These are phyloP conservation scores for Solanum lignicaule DNA, from an alignment of 257 asterid genomes.

Conservation along the genomic window DNA sequence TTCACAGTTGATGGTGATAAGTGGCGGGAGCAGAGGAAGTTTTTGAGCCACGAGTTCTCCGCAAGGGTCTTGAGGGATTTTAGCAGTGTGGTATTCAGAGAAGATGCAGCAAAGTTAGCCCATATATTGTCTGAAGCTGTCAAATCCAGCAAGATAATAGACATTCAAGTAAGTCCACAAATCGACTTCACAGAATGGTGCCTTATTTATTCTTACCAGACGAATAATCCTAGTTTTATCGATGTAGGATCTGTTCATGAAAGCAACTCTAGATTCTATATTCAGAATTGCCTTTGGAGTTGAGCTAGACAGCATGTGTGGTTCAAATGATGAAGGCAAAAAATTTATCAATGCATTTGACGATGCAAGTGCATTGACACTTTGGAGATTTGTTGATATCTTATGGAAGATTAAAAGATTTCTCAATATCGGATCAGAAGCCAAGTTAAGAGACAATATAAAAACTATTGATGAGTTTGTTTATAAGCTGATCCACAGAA, in stretches of 20 bases:
- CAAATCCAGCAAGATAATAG: conserved; percentile 10
- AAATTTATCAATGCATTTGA: conserved; percentile 38
- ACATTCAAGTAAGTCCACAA: background rate
- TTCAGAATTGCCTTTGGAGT: conserved; percentile 43
- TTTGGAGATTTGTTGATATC: conserved; percentile 38
- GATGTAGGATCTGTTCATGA: conserved; percentile 46
- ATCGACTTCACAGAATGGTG: background rate
- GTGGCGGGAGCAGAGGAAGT: conserved; percentile 35
- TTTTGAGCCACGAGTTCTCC: conserved; percentile 37
- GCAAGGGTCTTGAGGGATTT: conserved; percentile 29
- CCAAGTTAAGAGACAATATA: conserved; percentile 25
- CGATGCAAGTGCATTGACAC: conserved; percentile 36
- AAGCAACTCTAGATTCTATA: conserved; percentile 43
- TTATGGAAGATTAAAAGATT: conserved; percentile 38
- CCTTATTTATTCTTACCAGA: background rate
- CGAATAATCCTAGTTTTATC: background rate
- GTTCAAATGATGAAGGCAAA: conserved; percentile 38
- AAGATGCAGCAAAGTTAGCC: conserved; percentile 24
- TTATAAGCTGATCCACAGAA: conserved; percentile 37
- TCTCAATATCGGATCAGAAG: conserved; percentile 39
- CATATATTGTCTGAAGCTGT: conserved; percentile 14
- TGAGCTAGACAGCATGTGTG: conserved; percentile 46
- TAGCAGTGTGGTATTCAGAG: conserved; percentile 23
- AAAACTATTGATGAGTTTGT: conserved; percentile 39
- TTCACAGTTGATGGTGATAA: conserved; percentile 37